Conservation (phyloP, 192 early-diverging fungal species). For the Rhizoclosmatium globosum region DNA sequence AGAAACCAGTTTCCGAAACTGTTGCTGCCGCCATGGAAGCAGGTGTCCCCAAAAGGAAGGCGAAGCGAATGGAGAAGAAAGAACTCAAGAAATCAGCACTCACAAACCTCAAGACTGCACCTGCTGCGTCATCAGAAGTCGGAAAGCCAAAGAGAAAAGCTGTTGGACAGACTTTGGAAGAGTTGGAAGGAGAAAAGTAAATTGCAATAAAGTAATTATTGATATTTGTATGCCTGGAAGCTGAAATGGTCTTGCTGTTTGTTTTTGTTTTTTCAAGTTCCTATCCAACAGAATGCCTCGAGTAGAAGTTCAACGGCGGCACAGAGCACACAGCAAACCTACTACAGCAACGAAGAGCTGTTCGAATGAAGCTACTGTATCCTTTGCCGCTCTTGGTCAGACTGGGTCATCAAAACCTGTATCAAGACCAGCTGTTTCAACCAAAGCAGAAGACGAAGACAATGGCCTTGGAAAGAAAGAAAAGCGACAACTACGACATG, state of each 20-base stretch:
- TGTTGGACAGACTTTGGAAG: conserved; percentile 29
- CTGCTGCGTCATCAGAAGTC: conserved; percentile 13
- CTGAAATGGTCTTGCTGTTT: background rate
- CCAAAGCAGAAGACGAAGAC: background rate
- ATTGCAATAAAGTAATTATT: background rate
- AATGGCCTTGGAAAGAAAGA: conserved; percentile 10
- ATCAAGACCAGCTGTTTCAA: too few relatives aligned
- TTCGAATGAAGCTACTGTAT: background rate
- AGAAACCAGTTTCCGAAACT: conserved; percentile 10
- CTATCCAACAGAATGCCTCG: background rate
- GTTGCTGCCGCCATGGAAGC: conserved; percentile 7
- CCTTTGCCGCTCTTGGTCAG: background rate
- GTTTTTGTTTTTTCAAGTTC: conserved; percentile 1
- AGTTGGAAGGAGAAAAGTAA: conserved; percentile 11
- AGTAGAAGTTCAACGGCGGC: background rate
- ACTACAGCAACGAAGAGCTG: background rate
- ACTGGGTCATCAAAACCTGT: too few relatives aligned
- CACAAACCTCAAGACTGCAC: conserved; percentile 36
- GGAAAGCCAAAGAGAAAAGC: conserved; percentile 32
- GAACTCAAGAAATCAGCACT: conserved; percentile 47
- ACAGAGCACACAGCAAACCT: background rate
- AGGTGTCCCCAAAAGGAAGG: conserved; percentile 35
- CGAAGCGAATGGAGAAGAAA: conserved; percentile 45
- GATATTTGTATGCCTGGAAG: background rate
- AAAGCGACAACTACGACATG: background rate